These are phyloP conservation scores for Raddia guianensis DNA, from an alignment of 176 grass and related monocot genomes.

Conservation along the genomic window DNA sequence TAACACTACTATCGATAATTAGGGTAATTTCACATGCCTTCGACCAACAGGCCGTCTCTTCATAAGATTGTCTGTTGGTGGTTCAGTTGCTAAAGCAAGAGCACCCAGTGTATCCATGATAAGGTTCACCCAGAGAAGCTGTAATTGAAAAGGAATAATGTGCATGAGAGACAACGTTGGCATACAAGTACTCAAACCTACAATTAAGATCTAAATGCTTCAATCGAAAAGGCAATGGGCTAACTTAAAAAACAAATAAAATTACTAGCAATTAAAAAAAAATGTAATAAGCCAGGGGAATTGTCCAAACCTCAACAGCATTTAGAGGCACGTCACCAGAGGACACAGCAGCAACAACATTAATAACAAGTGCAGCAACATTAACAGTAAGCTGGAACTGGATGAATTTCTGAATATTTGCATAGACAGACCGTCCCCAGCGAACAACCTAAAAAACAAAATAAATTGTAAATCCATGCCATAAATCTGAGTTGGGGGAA, in stretches of 20 bases:
- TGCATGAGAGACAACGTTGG: conserved; percentile 16
- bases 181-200: background rate
- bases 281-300: conserved; percentile 13
- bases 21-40: conserved; percentile 62
- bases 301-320: conserved; percentile 76
- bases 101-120: conserved; percentile 99
- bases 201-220: conserved; percentile 6
- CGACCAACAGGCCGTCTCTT: conserved; percentile 90
- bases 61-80: conserved; percentile 95
- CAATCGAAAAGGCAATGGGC: conserved; percentile 8
- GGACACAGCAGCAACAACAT: conserved; percentile 92
- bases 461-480: conserved; percentile 27
- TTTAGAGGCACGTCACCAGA: conserved; percentile 94
- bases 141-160: conserved; percentile 24
- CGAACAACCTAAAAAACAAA: conserved; percentile 77
- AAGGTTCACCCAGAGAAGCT: conserved; percentile 99
- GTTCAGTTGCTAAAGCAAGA: conserved; percentile 93
- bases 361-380: conserved; percentile 91
- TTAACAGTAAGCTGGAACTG: conserved; percentile 99
- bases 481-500: conserved; percentile 14
- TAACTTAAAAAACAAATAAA: background rate
- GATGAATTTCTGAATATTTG: conserved; percentile 99
- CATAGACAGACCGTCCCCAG: conserved; percentile 96
- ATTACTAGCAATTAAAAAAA: background rate
- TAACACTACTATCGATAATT: background rate